Evolutionary conservation across 768 basidiomycete genomes (phyloP), one percentile per base, ranked within the genome.

Genomic region (Podaxis sp.): DNA sequence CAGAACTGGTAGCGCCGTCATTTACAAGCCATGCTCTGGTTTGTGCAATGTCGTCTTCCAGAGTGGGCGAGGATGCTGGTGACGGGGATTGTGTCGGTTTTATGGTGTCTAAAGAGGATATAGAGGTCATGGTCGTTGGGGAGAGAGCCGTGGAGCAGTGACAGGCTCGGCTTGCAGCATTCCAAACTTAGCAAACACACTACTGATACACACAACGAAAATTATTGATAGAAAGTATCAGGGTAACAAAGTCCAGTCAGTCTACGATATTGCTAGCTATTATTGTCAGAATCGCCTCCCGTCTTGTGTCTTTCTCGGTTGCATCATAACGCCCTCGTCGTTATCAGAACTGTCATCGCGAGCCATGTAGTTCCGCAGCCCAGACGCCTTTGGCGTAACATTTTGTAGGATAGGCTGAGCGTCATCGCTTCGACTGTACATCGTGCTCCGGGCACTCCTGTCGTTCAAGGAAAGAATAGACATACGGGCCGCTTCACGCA

Each of bases 401-500:
- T 80, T 76, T 41, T 79, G 81, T 30, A 87, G 68, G 66, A 88
- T 85, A 7, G 84, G 84, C 20, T 81, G 77, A 30, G 81, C 79
- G 49, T 89, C 89, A 37, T 77, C 76, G 51, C 80, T 78, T 41
- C 78, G 78, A 69, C 80, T 78, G 70, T 83, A 83, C 70, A 84
- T 71, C 11, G 78, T 81, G 66, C 78, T 83, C 49, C 82, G 79
- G 49, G 78, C 75, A 67, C 82, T 84, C 63, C 76, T 74, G 41
- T 75, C 76, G 60, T 78, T 76, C 55, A 87, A 73, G 20, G 85
- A 84, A 65, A 88, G 74, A 58, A 90, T 81, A 15, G 88, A 91
- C 64, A 83, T 78, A 46, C 87, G 84, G 22, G 89, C 88, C 4
- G 85, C 86, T 68, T 90, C 88, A 62, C 88, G 83, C 89, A 93